Base-by-base conservation (phyloP, 2,329 filamentous ascomycete genomes). In the Corniculantispora saksenae region DNA sequence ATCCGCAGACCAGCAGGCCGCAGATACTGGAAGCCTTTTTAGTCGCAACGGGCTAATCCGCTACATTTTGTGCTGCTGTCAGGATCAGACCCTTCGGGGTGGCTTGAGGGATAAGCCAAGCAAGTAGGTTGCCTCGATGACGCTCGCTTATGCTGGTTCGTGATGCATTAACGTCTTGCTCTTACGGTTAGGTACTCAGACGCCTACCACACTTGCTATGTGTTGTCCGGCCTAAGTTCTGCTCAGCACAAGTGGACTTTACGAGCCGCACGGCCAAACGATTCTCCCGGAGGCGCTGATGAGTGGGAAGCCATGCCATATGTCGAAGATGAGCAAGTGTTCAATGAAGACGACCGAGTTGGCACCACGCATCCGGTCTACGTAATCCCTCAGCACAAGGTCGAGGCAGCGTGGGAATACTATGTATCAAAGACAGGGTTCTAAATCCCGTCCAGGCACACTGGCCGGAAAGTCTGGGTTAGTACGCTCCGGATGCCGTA, bases 81-180 rank as follows among this genome's bases (percentile, higher is more conserved):
- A 98, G 73, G 89, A 91, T 66, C 82, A 86, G 72, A 80, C 82
- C 54, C 84, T 80, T 74, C 84, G 86, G 66, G 94, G 94, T 62
- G 95, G 95, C 1, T 82, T 99, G 77, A 86, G 94, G 73, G 95
- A 99, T 79, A 99, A 99, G 80, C 95, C 95, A 17, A 90, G 91
- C 76, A 93, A 93, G 89, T 93, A 83, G 80, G 90, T 64, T 59
- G 23, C 61, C 54, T 51, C 43, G 45, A 64, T 84, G 61, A 54
- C 53, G 61, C 64, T 67, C 58, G 55, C 38, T 54, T 48, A 64
- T 45, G 56, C 56, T 60, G 50, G 51, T 64, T 68, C 51, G 32
- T 56, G 60, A 62, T 47, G 50, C 50, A 62, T 62, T 62, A 62
- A 62, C 60, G 40, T 21, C 10, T 43, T 45, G 43, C 43, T 3